Conservation (phyloP, 768 basidiomycete genomes). For the Gloeostereum incarnatum region DNA sequence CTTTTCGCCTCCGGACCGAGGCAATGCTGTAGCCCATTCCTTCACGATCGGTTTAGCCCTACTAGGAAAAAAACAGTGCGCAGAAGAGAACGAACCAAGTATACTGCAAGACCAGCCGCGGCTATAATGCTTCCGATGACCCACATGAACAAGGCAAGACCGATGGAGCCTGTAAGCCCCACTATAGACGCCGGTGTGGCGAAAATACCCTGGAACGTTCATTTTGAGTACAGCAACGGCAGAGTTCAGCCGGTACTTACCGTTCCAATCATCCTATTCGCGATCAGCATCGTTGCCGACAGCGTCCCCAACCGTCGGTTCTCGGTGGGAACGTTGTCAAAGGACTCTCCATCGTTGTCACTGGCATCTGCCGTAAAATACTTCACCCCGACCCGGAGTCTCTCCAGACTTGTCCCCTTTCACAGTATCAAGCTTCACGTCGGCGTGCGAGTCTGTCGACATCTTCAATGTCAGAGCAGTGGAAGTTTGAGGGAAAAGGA, state of each 20-base stretch:
- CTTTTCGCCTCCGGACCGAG: slow-evolving; percentile 63
- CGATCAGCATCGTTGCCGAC: background rate
- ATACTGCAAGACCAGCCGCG: slow-evolving; percentile 28
- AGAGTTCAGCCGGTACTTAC: too few species aligned
- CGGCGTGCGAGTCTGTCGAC: too few species aligned
- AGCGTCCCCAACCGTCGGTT: background rate
- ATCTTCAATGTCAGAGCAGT: too few species aligned
- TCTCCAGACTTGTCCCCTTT: too few species aligned
- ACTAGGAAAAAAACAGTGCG: background rate
- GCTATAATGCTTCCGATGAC: slow-evolving; percentile 30
- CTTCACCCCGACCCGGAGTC: too few species aligned
- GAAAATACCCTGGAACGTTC: slow-evolving; percentile 25
- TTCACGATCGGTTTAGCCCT: slow-evolving; percentile 6
- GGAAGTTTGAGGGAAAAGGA: too few species aligned
- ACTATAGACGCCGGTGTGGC: slow-evolving; percentile 32
- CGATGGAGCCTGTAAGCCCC: slow-evolving; percentile 28
- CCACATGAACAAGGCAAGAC: slow-evolving; percentile 34
- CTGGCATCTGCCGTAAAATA: too few species aligned
- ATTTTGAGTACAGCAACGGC: too few species aligned
- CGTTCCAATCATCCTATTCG: background rate
- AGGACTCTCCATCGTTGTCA: background rate
- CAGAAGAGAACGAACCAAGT: slow-evolving; percentile 21
- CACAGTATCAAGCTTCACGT: too few species aligned
- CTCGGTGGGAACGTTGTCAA: background rate
- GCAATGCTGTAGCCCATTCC: slow-evolving; percentile 29